Evolutionary conservation across 108 stramenopile species (phyloP), one percentile per base, ranked within the genome.

Genomic region (Epithemia pelagica): DNA sequence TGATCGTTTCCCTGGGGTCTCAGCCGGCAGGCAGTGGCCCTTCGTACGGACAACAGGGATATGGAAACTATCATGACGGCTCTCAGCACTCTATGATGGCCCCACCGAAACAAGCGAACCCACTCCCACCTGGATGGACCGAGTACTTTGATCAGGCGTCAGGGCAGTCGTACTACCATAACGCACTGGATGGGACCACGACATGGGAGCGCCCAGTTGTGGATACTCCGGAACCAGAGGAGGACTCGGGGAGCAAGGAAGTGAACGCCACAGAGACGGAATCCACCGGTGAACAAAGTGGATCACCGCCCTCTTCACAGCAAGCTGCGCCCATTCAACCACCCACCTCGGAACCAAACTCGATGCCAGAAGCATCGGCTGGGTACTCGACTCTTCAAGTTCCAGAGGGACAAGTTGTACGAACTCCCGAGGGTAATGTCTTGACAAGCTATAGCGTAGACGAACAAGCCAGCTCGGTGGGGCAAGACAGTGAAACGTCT

Each of bases 131-230:
- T 18, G 67, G 67, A 8, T 92, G 90, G 90, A 76, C 73, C 32
- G 90, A 89, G 62, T 78, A 89, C 60, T 71, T 87, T 33, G 90
- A 92, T 74, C 88, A 81, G 15, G 65, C 79, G 1, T 85, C 82
- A 10, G 91, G 91, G 10, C 72, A 73, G 30, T 62, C 75, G 20
- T 92, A 92, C 72, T 92, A 92, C 61, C 86, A 88, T 73, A 84
- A 92, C 64, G 68, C 82, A 29, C 59, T 52, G n/a, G 80, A 80
- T 58, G 85, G 91, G 20, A 86, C 87, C 22, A 89, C 91, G 15
- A 85, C 87, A 30, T 93, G 91, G 91, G 89, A 93, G 37, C 70
- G 88, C 32, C 91, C 91, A 46, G 37, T 46, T 10, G 37, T 15
- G 5, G 37, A 46, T 46, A 10, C 37, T 15, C 5, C 37, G 37